Evolutionary conservation across 164 flowering plant species (phyloP), one percentile per base, ranked within the genome.

Genomic region (Pachysandra terminalis): DNA sequence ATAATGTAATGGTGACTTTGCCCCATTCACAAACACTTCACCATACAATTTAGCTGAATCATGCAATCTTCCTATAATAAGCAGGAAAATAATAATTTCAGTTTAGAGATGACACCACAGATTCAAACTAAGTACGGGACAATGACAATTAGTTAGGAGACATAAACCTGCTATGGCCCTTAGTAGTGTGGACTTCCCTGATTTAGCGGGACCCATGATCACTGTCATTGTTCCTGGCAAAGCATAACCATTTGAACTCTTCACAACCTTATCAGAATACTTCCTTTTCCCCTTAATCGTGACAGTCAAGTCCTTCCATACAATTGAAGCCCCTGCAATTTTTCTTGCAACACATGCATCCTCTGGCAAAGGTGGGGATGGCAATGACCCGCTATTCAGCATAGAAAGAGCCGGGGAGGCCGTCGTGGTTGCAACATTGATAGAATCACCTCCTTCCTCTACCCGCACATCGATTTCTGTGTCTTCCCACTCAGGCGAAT

Each of bases 401-500:
- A 90, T 91, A 45, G 96, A 92, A 21, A 92, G 84, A 25, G 94
- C 79, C 0, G 98, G 97, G 5, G 97, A 90, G 24, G 73, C 86
- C 0, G 96, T 83, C 0, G 86, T 79, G 8, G 91, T 81, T 9
- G 87, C 93, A 22, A 73, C 71, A 73, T 84, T 81, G 45, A 84
- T 88, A 9, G 93, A 85, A 35, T 88, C 93, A 19, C 75, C 84
- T 51, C 86, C 90, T 70, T 90, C 98, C 24, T 90, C 96, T 63
- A 81, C 70, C 70, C 89, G 83, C 5, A 85, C 83, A 71, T 93
- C 98, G 63, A 81, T 68, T 75, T 96, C 97, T 2, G 91, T 86
- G 40, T 96, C 99, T 61, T 88, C 99, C 99, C 99, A 96, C 64
- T 88, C 98, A 0, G 99, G 99, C 4, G 99, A 96, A 74, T 96